Evolutionary conservation across 176 grass and related monocot species (phyloP), one percentile per base, ranked within the genome.

Genomic region (Avena atlantica): DNA sequence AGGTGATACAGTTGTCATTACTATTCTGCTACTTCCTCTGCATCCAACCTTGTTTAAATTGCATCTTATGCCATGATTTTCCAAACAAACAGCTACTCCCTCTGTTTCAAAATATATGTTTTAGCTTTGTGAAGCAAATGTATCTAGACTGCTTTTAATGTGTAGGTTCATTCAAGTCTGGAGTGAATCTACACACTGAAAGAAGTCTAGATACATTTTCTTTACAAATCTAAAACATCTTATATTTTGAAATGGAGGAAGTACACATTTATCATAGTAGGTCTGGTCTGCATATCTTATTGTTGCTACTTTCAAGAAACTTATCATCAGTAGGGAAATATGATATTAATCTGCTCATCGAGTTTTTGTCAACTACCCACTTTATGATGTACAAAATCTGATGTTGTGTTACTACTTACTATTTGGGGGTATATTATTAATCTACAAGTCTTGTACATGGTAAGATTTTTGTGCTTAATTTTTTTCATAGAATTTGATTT

Each of bases 21-120:
- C 16, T 59, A 21, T 60, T 64, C 9, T 65, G 78, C 19, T 80
- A 47, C 44, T 29, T 80, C 25, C 44, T 80, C 20, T 80, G 37
- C 21, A 64, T 63, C 37, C 40, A 16, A 44, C 7, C 4, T 37
- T 25, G n/a, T 21, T 80, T 63, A 13, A 53, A 13, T 63, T 47
- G 58, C 40, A 17, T 23, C 78, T 25, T 27, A 64, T 80, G 78
- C 10, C 40, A 27, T 12, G 16, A 65, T n/a, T n/a, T 68, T 34
- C 1, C n/a, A 16, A 69, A 53, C 16, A 53, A 48, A 42, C 40
- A 42, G 17, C 8, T 60, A 25, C 25, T 25, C 25, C 25, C 25
- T 25, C 25, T 25, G 25, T 25, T 25, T 25, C 25, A 25, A 25
- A 25, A 25, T 25, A 25, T 25, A 25, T 25, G 25, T 25, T 25